phyloP scores from a whole-genome alignment of 139 green algal genomes.

The Eudorina sp. region DNA sequence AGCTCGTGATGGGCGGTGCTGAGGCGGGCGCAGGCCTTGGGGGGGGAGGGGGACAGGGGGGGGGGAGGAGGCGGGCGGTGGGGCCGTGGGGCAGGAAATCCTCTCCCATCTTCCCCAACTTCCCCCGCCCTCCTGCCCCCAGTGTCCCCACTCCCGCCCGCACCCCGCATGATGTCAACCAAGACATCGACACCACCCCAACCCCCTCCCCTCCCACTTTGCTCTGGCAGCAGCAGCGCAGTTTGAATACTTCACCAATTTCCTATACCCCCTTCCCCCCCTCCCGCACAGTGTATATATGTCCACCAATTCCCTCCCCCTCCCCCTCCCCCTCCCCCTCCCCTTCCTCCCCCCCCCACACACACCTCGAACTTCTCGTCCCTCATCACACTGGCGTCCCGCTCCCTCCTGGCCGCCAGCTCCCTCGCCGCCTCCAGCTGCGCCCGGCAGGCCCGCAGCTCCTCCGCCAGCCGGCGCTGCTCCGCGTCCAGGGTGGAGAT shows the following conservation, averaged over 20 bases:
- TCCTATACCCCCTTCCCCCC: no score
- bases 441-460: background rate
- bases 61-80: background rate
- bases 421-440: background rate
- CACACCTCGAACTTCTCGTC: slow-evolving; percentile 37
- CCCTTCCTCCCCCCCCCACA: background rate
- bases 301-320: background rate
- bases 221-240: no score
- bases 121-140: no score
- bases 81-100: background rate
- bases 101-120: no score
- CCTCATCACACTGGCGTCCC: background rate
- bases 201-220: no score
- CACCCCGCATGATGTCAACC: no score
- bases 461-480: background rate
- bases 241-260: no score
- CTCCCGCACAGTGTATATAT: no score
- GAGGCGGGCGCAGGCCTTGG: slow-evolving; percentile 6
- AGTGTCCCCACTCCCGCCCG: no score
- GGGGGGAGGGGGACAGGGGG: background rate
- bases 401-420: background rate
- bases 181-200: no score
- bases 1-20: slow-evolving; percentile 17
- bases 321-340: background rate
- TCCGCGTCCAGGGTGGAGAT: slow-evolving; percentile 7